These are phyloP conservation scores for Xylariaceae sp. DNA, from an alignment of 2,329 filamentous ascomycete species.

Conservation along the genomic window DNA sequence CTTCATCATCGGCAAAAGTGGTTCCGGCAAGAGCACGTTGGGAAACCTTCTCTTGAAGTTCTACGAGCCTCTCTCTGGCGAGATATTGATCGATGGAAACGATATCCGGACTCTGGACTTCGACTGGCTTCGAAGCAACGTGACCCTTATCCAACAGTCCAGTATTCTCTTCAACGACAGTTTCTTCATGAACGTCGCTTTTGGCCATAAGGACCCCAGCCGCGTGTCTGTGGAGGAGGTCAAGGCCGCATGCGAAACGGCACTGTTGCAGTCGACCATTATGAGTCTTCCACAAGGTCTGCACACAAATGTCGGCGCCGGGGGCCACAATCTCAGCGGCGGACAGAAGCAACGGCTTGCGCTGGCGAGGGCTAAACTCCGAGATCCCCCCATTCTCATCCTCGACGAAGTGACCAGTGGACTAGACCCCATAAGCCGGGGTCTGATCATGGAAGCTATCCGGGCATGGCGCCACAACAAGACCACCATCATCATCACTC, in stretches of 20 bases:
- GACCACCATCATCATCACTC: constrained; percentile 90
- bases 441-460: constrained; percentile 67
- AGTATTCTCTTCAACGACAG: constrained; percentile 78
- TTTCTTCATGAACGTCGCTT: constrained; percentile 69
- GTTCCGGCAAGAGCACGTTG: constrained; percentile 88
- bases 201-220: constrained; percentile 54
- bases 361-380: constrained; percentile 69
- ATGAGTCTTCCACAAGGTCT: constrained; percentile 61
- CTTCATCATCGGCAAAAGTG: constrained; percentile 80
- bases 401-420: constrained; percentile 87
- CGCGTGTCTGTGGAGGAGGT: constrained; percentile 51
- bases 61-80: constrained; percentile 61
- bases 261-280: constrained; percentile 65
- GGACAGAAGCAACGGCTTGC: constrained; percentile 80
- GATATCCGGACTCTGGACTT: constrained; percentile 57
- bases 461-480: constrained; percentile 71
- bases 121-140: constrained; percentile 68
- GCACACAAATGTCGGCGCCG: constrained; percentile 63
- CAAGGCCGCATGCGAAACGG: constrained; percentile 56
- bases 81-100: constrained; percentile 63
- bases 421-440: constrained; percentile 67
- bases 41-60: constrained; percentile 74
- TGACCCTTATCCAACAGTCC: constrained; percentile 78
- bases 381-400: constrained; percentile 74
- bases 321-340: constrained; percentile 70